These are phyloP conservation scores for Akanthomyces muscarius DNA, from an alignment of 2,329 filamentous ascomycete genomes.

Conservation along the genomic window DNA sequence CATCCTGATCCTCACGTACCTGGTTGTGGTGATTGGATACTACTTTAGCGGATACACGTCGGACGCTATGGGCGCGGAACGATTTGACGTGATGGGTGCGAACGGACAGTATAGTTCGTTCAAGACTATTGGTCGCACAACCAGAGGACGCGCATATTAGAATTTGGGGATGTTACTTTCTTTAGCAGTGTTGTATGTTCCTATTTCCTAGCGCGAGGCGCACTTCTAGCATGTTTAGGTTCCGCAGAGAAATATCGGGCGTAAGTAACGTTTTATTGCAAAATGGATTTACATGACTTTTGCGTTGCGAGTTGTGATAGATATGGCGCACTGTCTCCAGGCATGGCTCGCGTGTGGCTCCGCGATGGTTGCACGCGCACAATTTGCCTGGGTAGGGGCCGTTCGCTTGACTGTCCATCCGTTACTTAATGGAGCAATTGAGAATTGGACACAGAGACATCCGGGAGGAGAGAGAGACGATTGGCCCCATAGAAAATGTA, in stretches of 20 bases:
- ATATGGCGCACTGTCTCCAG: not conserved
- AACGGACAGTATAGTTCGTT: slow-evolving; percentile 49
- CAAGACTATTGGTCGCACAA: slow-evolving; percentile 50
- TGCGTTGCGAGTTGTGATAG: not conserved
- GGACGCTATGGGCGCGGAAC: slow-evolving; percentile 39
- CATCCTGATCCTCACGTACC: slow-evolving; percentile 86
- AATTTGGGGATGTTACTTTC: not conserved
- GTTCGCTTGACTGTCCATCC: no score
- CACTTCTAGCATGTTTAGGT: slow-evolving; percentile 14
- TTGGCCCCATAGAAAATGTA: not conserved
- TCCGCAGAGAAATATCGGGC: not conserved
- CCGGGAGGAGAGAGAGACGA: not conserved
- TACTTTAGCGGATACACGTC: slow-evolving; percentile 67
- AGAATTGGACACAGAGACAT: no score
- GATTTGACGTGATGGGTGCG: slow-evolving; percentile 51
- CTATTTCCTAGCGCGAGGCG: slow-evolving; percentile 4
- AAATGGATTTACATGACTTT: not conserved
- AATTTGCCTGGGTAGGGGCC: not conserved
- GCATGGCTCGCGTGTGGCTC: not conserved
- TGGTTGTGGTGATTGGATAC: slow-evolving; percentile 89
- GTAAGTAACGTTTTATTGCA: slow-evolving; percentile 1
- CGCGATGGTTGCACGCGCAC: not conserved
- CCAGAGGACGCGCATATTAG: slow-evolving; percentile 29
- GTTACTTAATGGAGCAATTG: no score
- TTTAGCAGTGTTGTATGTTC: slow-evolving; percentile 1